These are phyloP conservation scores for Cadophora sp. DNA, from an alignment of 2,329 filamentous ascomycete genomes.

Conservation along the genomic window DNA sequence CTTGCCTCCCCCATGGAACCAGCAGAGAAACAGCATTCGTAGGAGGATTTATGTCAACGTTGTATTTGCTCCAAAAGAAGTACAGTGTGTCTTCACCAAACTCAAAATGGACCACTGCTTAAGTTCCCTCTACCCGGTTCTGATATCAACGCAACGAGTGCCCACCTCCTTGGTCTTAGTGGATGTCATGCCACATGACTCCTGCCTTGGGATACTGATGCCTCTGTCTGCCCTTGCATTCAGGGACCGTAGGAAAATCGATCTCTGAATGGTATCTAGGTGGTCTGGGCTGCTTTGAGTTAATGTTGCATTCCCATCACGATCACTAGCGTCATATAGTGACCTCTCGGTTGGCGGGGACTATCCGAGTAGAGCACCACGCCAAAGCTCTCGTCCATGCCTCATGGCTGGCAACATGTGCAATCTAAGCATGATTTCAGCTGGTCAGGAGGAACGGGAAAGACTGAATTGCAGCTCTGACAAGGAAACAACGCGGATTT, in stretches of 20 bases:
- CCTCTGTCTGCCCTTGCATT: slow-evolving; percentile 2
- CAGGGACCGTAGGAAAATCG: not conserved
- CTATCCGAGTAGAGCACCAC: not conserved
- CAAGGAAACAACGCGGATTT: not conserved
- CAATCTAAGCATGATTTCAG: slow-evolving; percentile 6
- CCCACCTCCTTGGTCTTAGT: not conserved
- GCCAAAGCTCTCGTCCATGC: not conserved
- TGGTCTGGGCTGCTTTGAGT: not conserved
- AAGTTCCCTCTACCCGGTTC: not conserved
- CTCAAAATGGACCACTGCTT: slow-evolving; percentile 3
- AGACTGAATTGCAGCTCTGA: not conserved
- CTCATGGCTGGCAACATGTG: not conserved
- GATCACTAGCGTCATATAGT: not conserved
- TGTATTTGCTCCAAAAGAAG: not conserved
- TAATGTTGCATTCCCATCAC: not conserved
- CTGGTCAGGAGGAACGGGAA: not conserved
- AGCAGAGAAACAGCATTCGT: not conserved
- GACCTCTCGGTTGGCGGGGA: slow-evolving; percentile 10
- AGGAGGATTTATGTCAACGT: not conserved
- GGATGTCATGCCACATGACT: not conserved
- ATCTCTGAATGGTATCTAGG: not conserved
- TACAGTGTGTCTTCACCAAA: slow-evolving; percentile 8
- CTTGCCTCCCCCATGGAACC: not conserved
- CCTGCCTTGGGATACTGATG: not conserved
- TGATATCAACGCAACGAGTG: not conserved